These are phyloP conservation scores for Dioscorea cayenensis DNA, from an alignment of 116 monocot genomes.

Conservation along the genomic window DNA sequence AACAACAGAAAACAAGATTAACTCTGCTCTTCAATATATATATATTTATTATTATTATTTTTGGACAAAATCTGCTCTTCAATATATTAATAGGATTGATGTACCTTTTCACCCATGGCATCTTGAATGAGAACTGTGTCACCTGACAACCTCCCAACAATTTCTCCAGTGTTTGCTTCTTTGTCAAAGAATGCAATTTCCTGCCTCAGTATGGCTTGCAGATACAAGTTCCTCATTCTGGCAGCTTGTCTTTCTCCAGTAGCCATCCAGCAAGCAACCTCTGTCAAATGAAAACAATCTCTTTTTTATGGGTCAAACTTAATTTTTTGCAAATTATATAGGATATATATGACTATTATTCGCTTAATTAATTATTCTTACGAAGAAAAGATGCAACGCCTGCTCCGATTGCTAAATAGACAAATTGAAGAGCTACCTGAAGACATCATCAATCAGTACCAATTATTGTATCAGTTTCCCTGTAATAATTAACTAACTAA, in stretches of 20 bases:
- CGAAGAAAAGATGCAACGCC: conserved; percentile 40
- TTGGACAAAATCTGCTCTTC: too few species aligned
- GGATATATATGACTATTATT: not conserved
- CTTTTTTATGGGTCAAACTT: not conserved
- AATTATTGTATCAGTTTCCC: not conserved
- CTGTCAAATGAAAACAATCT: conserved; percentile 7
- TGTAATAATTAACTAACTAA: not conserved
- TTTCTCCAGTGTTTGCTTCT: conserved; percentile 68
- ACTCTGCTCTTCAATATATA: too few species aligned
- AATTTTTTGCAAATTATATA: not conserved
- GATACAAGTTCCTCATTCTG: conserved; percentile 57
- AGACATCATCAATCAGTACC: not conserved
- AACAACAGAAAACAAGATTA: too few species aligned
- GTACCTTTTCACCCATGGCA: conserved; percentile 87
- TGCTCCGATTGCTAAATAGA: conserved; percentile 43
- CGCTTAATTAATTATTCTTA: conserved; percentile 11
- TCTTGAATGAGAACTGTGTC: conserved; percentile 81
- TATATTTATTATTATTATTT: too few species aligned
- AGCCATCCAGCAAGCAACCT: conserved; percentile 70
- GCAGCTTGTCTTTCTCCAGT: conserved; percentile 64
- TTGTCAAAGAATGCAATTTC: conserved; percentile 81
- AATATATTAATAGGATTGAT: too few species aligned
- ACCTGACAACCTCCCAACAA: conserved; percentile 75
- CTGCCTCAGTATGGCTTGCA: conserved; percentile 61
- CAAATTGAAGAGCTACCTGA: conserved; percentile 36